Percentiles rank a stretch among this genome's conserved stretches.
Conservation (phyloP, 2,329 filamentous ascomycete species). For the Ceratocystis ficicola region DNA sequence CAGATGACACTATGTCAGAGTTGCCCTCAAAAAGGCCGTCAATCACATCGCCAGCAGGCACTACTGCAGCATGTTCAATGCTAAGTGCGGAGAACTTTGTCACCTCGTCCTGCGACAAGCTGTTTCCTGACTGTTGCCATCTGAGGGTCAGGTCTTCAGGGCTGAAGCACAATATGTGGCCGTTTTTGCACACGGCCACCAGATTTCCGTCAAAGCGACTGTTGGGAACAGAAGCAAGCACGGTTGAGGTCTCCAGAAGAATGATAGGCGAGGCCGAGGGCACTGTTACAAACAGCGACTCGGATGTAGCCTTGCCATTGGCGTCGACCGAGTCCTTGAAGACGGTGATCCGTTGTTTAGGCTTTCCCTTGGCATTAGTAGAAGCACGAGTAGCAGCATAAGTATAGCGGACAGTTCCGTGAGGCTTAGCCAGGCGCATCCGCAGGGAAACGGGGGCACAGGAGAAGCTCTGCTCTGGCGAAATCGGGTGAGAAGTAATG, state of each 20-base stretch:
- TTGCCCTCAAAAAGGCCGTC: slow-evolving; percentile 45
- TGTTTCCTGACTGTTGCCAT: slow-evolving; percentile 37
- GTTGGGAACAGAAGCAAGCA: slow-evolving; percentile 10
- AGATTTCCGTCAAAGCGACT: slow-evolving; percentile 28
- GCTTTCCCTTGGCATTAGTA: slow-evolving; percentile 23
- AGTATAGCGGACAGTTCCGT: slow-evolving; percentile 45
- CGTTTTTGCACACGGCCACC: slow-evolving; percentile 47
- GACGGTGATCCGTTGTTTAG: slow-evolving; percentile 41
- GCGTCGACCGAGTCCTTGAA: slow-evolving; percentile 46
- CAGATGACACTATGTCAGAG: slow-evolving; percentile 31
- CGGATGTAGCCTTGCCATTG: slow-evolving; percentile 42
- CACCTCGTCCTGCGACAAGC: slow-evolving; percentile 34
- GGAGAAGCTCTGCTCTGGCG: slow-evolving; percentile 51
- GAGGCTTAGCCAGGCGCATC: slow-evolving; percentile 37
- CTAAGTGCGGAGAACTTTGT: slow-evolving; percentile 29
- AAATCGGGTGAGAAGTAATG: slow-evolving; percentile 55
- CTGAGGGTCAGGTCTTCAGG: slow-evolving; percentile 40
- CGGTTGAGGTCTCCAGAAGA: slow-evolving; percentile 23
- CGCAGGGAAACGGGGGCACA: slow-evolving; percentile 49
- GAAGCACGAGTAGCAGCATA: slow-evolving; percentile 45
- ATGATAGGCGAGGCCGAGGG: slow-evolving; percentile 30
- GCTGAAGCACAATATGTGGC: slow-evolving; percentile 49
- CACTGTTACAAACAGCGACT: slow-evolving; percentile 36
- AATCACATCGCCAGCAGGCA: slow-evolving; percentile 37
- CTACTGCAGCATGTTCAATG: slow-evolving; percentile 40